A percentile compares a stretch with the other conserved stretches of the same genome.
Evolutionary conservation across 345 rosid genomes (phyloP).

Genomic region (Eucalyptus tenuipes): DNA sequence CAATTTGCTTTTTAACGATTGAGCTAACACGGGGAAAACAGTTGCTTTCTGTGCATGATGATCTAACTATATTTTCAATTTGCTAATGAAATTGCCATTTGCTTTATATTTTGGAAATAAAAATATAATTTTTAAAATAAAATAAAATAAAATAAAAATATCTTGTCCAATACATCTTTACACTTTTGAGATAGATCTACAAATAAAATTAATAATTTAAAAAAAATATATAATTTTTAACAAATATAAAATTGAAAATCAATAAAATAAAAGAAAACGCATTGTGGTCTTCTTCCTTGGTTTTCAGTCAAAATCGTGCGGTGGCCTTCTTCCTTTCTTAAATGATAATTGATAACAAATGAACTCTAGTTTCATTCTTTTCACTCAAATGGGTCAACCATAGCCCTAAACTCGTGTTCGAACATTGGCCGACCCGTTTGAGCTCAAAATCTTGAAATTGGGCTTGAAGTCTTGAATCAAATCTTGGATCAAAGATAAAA

Average conservation of each 20-base stretch:
- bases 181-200: not conserved
- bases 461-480: not conserved
- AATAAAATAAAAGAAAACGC: no score
- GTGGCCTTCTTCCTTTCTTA: not conserved
- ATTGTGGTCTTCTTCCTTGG: not conserved
- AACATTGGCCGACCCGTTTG: no score
- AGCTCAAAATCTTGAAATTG: not conserved
- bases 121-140: no score
- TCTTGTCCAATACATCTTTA: not conserved
- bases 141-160: no score
- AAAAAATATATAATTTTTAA: no score
- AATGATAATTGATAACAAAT: no score
- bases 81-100: not conserved
- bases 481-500: not conserved
- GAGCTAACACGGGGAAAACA: not conserved
- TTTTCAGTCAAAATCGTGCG: no score
- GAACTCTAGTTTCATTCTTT: no score
- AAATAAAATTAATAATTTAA: no score
- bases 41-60: not conserved
- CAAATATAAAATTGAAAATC: not conserved
- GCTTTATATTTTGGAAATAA: not conserved
- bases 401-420: no score
- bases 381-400: no score
- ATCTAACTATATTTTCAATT: not conserved
- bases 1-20: not conserved